These are phyloP conservation scores for Daedaleopsis nitida DNA, from an alignment of 768 basidiomycete genomes.

Conservation along the genomic window DNA sequence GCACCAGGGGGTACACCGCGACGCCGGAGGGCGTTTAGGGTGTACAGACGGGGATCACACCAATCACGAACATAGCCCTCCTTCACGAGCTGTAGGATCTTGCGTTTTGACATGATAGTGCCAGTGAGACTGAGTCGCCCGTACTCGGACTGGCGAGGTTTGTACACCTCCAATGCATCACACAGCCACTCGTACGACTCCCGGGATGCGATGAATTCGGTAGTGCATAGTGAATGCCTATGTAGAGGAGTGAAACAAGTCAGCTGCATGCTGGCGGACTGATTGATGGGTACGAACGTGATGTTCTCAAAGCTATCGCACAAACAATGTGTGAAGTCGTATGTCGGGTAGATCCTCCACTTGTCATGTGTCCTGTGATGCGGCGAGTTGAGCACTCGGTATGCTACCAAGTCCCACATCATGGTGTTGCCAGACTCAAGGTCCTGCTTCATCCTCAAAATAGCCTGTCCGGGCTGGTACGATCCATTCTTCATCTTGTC, in stretches of 20 bases:
- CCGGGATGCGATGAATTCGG: slow-evolving; percentile 93
- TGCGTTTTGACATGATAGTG: slow-evolving; percentile 96
- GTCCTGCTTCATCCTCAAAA: slow-evolving; percentile 97
- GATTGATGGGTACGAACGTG: slow-evolving; percentile 62
- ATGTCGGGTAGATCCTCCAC: slow-evolving; percentile 98
- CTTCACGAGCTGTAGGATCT: slow-evolving; percentile 86
- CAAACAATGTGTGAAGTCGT: slow-evolving; percentile 98
- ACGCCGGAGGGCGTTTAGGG: slow-evolving; percentile 91
- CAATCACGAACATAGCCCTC: slow-evolving; percentile 85
- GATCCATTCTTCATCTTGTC: slow-evolving; percentile 89
- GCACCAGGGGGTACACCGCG: slow-evolving; percentile 98
- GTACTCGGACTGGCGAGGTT: slow-evolving; percentile 95
- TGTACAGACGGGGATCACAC: slow-evolving; percentile 98
- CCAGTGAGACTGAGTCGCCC: slow-evolving; percentile 92
- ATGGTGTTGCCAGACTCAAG: slow-evolving; percentile 91
- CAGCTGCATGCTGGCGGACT: background rate
- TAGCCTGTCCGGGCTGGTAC: slow-evolving; percentile 90
- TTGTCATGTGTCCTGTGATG: slow-evolving; percentile 93
- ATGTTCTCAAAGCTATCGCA: slow-evolving; percentile 99
- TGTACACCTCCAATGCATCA: slow-evolving; percentile 96
- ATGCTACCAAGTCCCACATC: slow-evolving; percentile 99
- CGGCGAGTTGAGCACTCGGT: slow-evolving; percentile 85
- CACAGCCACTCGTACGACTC: slow-evolving; percentile 99
- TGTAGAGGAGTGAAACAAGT: background rate
- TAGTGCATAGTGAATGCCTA: slow-evolving; percentile 96